Base-by-base conservation (phyloP, 176 grass and related monocot species). In the Saccharum officinarum region DNA sequence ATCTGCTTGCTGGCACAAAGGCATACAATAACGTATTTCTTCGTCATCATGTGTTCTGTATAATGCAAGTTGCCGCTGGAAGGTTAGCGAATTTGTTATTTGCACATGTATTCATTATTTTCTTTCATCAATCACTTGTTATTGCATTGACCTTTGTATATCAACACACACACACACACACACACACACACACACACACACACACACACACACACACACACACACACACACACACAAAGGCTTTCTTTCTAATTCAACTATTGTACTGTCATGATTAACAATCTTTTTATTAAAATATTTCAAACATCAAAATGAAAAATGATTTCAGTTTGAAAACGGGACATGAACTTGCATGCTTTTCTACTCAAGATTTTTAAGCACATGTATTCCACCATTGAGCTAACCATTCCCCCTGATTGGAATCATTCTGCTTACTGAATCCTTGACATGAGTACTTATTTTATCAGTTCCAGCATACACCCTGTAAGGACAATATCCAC, bases 41-140 rank as follows among this genome's bases (percentile, higher is more conserved):
- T 92, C 87, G 97, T 28, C 97, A 99, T 84, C 84, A 99, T 69
- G 82, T 96, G 71, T 98, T 98, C 90, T 95, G 93, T 86, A 96
- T 99, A 87, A 91, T 99, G 86, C 97, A 96, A 86, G 85, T 99
- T 67, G 69, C 91, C 92, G 91, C 88, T 86, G 93, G 93, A 82
- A 95, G 97, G 97, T 99, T 67, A 90, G 85, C n/a, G 46, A 81
- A 89, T 28, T 81, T 70, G 44, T 83, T 78, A 82, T 77, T 80
- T 85, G n/a, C 40, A 38, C 50, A 61, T 73, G 30, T 76, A 28
- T 60, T 68, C 75, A 66, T 33, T n/a, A 22, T 86, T 38, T 91
- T 38, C n/a, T 77, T 22, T 70, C 5, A 60, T 79, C 55, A 62
- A 9, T 88, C 70, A 42, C 47, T 80, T 73, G n/a, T 83, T 47